A percentile compares a stretch with the other conserved stretches of the same genome.
phyloP scores from a whole-genome alignment of 2,329 filamentous ascomycete genomes.

The Verticillium zaregamsianum region DNA sequence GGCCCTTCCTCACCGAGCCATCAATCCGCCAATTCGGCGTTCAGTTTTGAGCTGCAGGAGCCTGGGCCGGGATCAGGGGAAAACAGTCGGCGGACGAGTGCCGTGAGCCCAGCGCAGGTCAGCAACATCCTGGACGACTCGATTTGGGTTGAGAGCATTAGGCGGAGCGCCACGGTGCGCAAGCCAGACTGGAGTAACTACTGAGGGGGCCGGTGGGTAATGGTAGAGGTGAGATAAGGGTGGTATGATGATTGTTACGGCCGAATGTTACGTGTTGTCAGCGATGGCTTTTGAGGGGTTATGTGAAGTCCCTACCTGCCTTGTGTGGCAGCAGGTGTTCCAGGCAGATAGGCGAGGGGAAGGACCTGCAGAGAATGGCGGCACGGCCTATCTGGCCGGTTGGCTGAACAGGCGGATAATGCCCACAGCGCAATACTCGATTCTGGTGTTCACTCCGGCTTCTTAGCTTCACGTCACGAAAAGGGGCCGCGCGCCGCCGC shows the following conservation, averaged over 20 bases:
- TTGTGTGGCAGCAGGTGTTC: background rate
- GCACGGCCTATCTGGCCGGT: background rate
- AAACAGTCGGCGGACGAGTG: conserved; percentile 61
- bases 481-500: background rate
- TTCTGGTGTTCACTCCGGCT: background rate
- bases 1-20: conserved; percentile 33
- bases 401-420: background rate
- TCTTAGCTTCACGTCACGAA: background rate
- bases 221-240: background rate
- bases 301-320: no score
- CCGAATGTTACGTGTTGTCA: background rate
- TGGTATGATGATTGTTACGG: background rate
- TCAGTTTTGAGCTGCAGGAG: conserved; percentile 56
- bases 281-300: background rate
- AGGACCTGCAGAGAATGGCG: background rate
- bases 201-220: background rate
- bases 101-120: conserved; percentile 71
- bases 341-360: background rate
- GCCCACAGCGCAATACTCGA: background rate
- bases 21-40: conserved; percentile 45
- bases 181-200: conserved; percentile 26
- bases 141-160: conserved; percentile 89
- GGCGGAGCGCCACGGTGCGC: conserved; percentile 73
- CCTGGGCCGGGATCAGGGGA: conserved; percentile 25
- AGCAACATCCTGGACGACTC: conserved; percentile 84